A percentile compares a stretch with the other conserved stretches of the same genome.
Conservation (phyloP, 2,329 filamentous ascomycete species). For the Microdochium bolleyi region DNA sequence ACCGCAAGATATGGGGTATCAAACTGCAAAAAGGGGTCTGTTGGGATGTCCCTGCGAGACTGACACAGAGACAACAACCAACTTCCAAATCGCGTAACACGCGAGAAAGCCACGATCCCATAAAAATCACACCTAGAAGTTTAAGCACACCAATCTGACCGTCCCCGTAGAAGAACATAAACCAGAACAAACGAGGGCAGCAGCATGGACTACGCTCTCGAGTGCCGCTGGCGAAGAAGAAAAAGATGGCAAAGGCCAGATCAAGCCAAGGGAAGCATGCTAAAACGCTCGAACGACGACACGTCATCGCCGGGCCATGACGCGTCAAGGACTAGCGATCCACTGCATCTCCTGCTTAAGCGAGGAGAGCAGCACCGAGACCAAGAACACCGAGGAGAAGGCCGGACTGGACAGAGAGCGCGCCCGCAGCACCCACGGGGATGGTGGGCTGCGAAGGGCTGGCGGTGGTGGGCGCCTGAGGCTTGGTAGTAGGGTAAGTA, state of each 20-base stretch:
- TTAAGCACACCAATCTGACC: neutral
- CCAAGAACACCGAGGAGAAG: constrained; percentile 16
- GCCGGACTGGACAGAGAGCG: constrained; percentile 13
- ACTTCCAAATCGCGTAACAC: neutral
- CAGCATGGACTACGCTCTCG: neutral
- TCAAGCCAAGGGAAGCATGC: neutral
- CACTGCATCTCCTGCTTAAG: constrained; percentile 6
- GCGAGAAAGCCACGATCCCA: neutral
- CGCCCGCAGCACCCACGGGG: constrained; percentile 12
- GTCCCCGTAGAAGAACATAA: neutral
- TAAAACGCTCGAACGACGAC: neutral
- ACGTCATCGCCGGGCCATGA: neutral
- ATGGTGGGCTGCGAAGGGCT: constrained; percentile 6
- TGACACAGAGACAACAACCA: neutral
- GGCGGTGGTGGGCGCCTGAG: constrained; percentile 5
- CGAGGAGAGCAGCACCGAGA: constrained; percentile 15
- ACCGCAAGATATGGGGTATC: neutral
- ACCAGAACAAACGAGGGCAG: neutral
- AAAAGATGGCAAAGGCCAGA: neutral
- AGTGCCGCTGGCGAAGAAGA: neutral
- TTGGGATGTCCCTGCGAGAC: neutral
- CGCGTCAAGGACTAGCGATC: neutral
- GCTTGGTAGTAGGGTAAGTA: constrained; percentile 7
- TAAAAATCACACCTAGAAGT: neutral
- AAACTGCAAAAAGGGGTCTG: neutral